phyloP scores from a whole-genome alignment of 2,329 filamentous ascomycete species.

The Penicillium sp. region DNA sequence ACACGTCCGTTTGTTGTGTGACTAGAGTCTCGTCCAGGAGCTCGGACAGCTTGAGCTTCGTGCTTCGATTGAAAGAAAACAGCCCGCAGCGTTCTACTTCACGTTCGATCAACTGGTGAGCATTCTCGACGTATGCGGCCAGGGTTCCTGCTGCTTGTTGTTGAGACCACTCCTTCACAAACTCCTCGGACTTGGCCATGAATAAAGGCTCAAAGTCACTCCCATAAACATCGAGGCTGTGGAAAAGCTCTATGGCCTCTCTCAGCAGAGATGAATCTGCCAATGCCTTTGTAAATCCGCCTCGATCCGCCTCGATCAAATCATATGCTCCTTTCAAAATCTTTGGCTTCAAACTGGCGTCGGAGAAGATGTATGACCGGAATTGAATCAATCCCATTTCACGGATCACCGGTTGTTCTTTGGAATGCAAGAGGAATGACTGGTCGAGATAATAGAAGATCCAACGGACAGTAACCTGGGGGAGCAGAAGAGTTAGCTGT shows the following conservation, averaged over 20 bases:
- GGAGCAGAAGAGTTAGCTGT: background rate
- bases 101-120: slow-evolving; percentile 64
- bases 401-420: slow-evolving; percentile 68
- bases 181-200: slow-evolving; percentile 64
- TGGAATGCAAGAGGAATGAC: slow-evolving; percentile 75
- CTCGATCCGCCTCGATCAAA: slow-evolving; percentile 71
- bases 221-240: slow-evolving; percentile 78
- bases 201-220: slow-evolving; percentile 76
- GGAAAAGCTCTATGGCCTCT: slow-evolving; percentile 75
- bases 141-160: slow-evolving; percentile 63
- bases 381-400: slow-evolving; percentile 79
- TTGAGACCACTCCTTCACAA: slow-evolving; percentile 68
- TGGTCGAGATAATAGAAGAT: slow-evolving; percentile 94
- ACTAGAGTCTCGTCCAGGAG: slow-evolving; percentile 73
- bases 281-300: slow-evolving; percentile 47
- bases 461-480: slow-evolving; percentile 71
- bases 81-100: slow-evolving; percentile 76
- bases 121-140: slow-evolving; percentile 71
- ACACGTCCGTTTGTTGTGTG: slow-evolving; percentile 61
- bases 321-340: slow-evolving; percentile 71
- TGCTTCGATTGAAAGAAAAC: slow-evolving; percentile 79
- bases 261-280: slow-evolving; percentile 67
- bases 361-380: slow-evolving; percentile 58
- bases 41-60: slow-evolving; percentile 71
- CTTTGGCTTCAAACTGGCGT: slow-evolving; percentile 51